These are phyloP conservation scores for Wickerhamomyces kurtzmanii DNA, from an alignment of 805 yeast genomes.

Conservation along the genomic window DNA sequence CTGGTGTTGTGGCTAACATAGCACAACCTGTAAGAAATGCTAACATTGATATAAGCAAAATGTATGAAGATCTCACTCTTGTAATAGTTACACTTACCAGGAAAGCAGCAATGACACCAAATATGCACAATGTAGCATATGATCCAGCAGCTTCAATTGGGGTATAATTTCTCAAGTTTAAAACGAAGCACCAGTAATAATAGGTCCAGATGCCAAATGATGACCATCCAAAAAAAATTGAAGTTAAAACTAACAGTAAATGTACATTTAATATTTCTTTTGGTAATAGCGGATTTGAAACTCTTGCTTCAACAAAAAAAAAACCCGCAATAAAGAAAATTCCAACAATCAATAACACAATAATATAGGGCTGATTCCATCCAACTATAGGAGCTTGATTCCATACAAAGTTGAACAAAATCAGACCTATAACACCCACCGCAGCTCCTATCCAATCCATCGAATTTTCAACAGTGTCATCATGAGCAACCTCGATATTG, in stretches of 20 bases:
- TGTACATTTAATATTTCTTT: constrained; percentile 31
- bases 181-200: constrained; percentile 43
- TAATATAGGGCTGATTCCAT: constrained; percentile 52
- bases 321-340: constrained; percentile 32
- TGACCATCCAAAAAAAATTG: constrained; percentile 64
- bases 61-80: constrained; percentile 35
- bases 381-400: constrained; percentile 71
- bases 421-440: constrained; percentile 48
- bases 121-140: constrained; percentile 33
- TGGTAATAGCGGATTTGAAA: constrained; percentile 44
- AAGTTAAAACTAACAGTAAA: constrained; percentile 35
- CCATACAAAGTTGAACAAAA: constrained; percentile 59
- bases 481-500: constrained; percentile 8
- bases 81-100: constrained; percentile 38
- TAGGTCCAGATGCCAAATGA: constrained; percentile 69
- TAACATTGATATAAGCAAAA: constrained; percentile 38
- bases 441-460: constrained; percentile 47
- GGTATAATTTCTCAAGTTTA: constrained; percentile 38
- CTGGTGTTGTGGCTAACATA: constrained; percentile 47
- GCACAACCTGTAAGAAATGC: constrained; percentile 47
- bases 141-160: constrained; percentile 37
- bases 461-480: constrained; percentile 4
- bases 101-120: constrained; percentile 49
- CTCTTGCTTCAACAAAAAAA: constrained; percentile 35
- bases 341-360: constrained; percentile 45